These are phyloP conservation scores for Yarrowia divulgata DNA, from an alignment of 805 yeast genomes.

Conservation along the genomic window DNA sequence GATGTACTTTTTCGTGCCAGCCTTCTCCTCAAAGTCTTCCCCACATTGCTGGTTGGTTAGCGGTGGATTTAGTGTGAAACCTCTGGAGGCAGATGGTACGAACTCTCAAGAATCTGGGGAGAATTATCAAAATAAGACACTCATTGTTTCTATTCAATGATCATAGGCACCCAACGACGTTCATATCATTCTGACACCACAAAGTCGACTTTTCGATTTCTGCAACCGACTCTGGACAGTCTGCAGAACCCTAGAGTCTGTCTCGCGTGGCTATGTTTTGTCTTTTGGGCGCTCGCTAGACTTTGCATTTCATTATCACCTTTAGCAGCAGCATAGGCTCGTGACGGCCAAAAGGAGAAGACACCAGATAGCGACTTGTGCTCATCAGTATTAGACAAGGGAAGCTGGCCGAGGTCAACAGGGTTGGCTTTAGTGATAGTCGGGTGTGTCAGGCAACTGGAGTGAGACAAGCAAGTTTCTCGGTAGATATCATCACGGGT, in stretches of 20 bases:
- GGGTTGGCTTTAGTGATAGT: constrained; percentile 14
- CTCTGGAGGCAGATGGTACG: neutral
- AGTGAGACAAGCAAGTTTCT: neutral
- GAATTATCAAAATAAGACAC: neutral
- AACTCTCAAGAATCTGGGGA: neutral
- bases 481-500: neutral
- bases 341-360: constrained; percentile 16
- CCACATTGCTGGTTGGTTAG: constrained; percentile 2
- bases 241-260: constrained; percentile 1
- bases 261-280: constrained; percentile 13
- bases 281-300: neutral
- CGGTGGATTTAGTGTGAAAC: neutral
- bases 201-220: constrained; percentile 7
- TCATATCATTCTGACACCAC: neutral
- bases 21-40: constrained; percentile 7
- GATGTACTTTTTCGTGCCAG: neutral
- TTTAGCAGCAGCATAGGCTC: constrained; percentile 1
- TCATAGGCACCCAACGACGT: neutral
- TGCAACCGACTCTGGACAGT: constrained; percentile 11
- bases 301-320: constrained; percentile 7
- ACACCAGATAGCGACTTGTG: constrained; percentile 3
- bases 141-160: neutral
- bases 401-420: constrained; percentile 33
- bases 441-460: constrained; percentile 11
- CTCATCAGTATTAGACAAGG: neutral